Evolutionary conservation across 2,329 filamentous ascomycete genomes (phyloP).

Genomic region (Scedosporium minutisporum): DNA sequence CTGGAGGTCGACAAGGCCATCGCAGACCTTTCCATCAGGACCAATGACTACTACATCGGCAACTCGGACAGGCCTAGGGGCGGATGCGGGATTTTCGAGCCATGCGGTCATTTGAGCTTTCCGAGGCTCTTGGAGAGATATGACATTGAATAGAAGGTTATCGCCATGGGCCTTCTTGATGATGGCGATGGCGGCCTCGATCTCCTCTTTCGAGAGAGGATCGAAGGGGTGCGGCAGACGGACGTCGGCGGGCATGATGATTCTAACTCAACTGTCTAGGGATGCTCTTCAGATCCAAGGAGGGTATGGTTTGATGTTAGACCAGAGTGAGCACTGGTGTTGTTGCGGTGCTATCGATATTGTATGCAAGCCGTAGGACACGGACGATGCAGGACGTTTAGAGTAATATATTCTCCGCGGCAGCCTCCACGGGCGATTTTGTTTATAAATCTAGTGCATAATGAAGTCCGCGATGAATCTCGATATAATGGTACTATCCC

Average conservation of each 20-base stretch:
- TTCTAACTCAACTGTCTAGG: neutral
- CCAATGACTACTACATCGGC: slow-evolving; percentile 80
- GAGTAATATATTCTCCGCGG: no score
- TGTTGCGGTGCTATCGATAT: no score
- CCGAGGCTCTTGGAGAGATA: slow-evolving; percentile 74
- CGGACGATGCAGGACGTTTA: no score
- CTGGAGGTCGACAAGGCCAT: slow-evolving; percentile 68
- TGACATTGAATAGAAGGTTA: slow-evolving; percentile 74
- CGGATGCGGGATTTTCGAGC: slow-evolving; percentile 54
- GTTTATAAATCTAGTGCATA: no score
- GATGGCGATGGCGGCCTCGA: slow-evolving; percentile 58
- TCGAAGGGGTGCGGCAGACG: slow-evolving; percentile 50
- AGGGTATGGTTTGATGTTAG: no score
- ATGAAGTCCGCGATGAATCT: no score
- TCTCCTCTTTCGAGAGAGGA: slow-evolving; percentile 63
- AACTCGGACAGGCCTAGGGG: slow-evolving; percentile 56
- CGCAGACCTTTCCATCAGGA: slow-evolving; percentile 68
- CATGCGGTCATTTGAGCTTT: slow-evolving; percentile 77
- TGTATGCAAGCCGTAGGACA: no score
- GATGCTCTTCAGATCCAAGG: neutral
- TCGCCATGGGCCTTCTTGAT: slow-evolving; percentile 61
- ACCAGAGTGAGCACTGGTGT: no score
- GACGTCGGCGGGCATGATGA: neutral
- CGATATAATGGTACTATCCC: no score
- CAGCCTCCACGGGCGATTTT: no score